phyloP scores from a whole-genome alignment of 2,329 filamentous ascomycete species.

The Proliferodiscus dingleyae region DNA sequence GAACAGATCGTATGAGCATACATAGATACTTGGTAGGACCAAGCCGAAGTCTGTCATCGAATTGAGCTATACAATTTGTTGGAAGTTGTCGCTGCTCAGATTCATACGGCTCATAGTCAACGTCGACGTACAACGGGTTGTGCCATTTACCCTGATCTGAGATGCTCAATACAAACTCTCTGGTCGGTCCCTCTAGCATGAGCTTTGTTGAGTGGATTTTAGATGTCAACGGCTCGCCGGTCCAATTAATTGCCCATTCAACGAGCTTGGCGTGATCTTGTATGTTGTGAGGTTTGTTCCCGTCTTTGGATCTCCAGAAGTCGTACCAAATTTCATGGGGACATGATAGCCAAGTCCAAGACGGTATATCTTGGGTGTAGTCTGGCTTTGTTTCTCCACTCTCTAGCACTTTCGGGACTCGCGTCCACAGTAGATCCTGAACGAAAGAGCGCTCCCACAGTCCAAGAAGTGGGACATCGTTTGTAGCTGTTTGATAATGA shows the following conservation, averaged over 20 bases:
- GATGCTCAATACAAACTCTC: neutral
- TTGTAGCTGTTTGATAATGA: constrained; percentile 17
- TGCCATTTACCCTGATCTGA: neutral
- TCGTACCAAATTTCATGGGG: neutral
- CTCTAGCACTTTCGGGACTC: neutral
- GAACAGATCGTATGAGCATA: neutral
- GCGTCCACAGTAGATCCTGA: constrained; percentile 3
- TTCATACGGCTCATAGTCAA: neutral
- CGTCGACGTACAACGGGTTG: neutral
- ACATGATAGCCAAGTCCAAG: constrained; percentile 5
- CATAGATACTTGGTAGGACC: neutral
- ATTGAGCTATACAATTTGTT: neutral
- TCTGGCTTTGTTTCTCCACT: neutral
- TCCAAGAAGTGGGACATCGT: constrained; percentile 20
- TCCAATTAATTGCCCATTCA: constrained; percentile 2
- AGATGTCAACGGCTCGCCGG: neutral
- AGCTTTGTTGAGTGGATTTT: constrained; percentile 1
- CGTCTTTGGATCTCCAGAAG: neutral
- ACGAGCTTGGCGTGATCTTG: neutral
- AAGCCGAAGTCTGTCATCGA: neutral
- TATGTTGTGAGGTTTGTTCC: neutral
- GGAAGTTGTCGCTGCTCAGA: too few relatives aligned
- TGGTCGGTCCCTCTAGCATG: neutral
- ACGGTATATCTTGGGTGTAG: neutral
- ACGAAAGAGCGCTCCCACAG: constrained; percentile 1